phyloP scores from a whole-genome alignment of 768 basidiomycete genomes.

The Panus rudis region DNA sequence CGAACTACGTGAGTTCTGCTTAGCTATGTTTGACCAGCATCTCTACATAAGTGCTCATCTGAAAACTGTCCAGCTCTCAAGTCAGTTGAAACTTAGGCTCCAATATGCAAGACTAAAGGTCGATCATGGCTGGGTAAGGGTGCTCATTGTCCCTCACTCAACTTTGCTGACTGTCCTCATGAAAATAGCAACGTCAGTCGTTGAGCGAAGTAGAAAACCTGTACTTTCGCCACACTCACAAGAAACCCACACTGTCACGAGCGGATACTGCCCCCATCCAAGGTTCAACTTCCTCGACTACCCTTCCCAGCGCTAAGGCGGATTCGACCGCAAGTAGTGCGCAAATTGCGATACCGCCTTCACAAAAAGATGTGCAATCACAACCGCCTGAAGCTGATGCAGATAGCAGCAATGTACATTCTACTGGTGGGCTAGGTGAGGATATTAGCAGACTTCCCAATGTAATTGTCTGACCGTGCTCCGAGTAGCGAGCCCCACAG shows the following conservation, averaged over 20 bases:
- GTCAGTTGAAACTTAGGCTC: conserved; percentile 65
- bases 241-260: conserved; percentile 4
- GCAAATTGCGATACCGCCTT: too few species aligned
- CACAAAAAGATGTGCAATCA: too few species aligned
- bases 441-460: too few species aligned
- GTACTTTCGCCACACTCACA: conserved; percentile 68
- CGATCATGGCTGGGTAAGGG: conserved; percentile 71
- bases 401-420: too few species aligned
- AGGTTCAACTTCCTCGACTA: neutral
- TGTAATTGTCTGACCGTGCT: too few species aligned
- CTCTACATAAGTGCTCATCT: neutral
- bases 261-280: neutral
- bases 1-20: conserved; percentile 9
- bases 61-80: conserved; percentile 42
- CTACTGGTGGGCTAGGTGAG: too few species aligned
- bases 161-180: conserved; percentile 1
- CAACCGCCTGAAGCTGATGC: too few species aligned
- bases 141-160: neutral
- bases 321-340: too few species aligned
- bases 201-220: conserved; percentile 79
- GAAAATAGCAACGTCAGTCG: conserved; percentile 63
- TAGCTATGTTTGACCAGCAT: too few species aligned
- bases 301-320: too few species aligned
- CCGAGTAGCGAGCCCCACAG: too few species aligned
- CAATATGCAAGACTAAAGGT: conserved; percentile 77